These are phyloP conservation scores for Suillus variegatus DNA, from an alignment of 768 basidiomycete species.

Conservation along the genomic window DNA sequence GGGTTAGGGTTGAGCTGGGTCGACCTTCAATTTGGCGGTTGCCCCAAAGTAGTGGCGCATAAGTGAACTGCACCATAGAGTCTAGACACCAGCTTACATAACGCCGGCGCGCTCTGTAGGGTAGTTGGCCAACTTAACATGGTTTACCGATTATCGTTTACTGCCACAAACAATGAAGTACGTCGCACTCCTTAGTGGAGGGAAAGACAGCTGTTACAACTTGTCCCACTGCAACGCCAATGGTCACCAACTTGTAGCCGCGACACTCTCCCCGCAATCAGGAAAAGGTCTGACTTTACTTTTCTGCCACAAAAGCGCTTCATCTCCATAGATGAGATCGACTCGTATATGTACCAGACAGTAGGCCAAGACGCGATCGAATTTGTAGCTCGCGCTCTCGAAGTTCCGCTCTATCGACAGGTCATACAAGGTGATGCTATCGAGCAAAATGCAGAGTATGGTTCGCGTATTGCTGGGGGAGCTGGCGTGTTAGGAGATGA, in stretches of 20 bases:
- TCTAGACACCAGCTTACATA: too few relatives aligned
- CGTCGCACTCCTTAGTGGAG: constrained; percentile 92
- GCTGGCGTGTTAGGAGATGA: constrained; percentile 81
- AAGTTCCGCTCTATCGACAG: constrained; percentile 81
- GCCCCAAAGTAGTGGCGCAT: too few relatives aligned
- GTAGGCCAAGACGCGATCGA: constrained; percentile 95
- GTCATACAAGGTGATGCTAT: constrained; percentile 82
- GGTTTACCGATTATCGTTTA: too few relatives aligned
- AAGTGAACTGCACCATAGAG: too few relatives aligned
- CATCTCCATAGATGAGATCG: constrained; percentile 82
- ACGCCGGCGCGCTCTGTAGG: too few relatives aligned
- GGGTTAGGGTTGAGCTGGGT: too few relatives aligned
- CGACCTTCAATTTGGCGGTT: too few relatives aligned
- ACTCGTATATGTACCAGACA: constrained; percentile 99
- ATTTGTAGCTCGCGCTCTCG: constrained; percentile 80
- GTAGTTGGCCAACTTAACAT: too few relatives aligned
- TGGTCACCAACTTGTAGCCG: constrained; percentile 84
- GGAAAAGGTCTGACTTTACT: constrained; percentile 70
- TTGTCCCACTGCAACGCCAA: constrained; percentile 85
- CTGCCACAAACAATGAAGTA: constrained; percentile 67
- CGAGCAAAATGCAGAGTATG: constrained; percentile 85
- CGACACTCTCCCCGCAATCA: constrained; percentile 78
- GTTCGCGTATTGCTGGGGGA: constrained; percentile 51
- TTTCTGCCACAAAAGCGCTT: constrained; percentile 12
- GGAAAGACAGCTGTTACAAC: constrained; percentile 98